Evolutionary conservation across 352 stramenopile species (phyloP).

Genomic region (Phytophthora brassicae): DNA sequence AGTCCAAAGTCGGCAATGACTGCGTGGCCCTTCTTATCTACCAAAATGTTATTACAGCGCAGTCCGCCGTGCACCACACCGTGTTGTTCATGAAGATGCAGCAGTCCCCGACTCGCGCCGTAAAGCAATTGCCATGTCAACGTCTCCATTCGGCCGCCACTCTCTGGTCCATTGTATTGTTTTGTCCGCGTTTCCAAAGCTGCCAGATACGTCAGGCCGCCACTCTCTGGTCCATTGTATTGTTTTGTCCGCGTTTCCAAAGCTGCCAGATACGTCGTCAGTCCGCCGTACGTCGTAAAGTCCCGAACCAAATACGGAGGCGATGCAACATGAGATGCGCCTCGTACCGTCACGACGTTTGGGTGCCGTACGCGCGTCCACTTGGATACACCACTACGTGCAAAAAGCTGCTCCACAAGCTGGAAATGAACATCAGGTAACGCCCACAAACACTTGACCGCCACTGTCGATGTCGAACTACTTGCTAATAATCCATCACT

Average conservation of each 20-base stretch:
- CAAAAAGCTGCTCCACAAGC: conserved; percentile 56
- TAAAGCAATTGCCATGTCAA: conserved; percentile 62
- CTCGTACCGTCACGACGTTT: conserved; percentile 61
- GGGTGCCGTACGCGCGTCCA: conserved; percentile 56
- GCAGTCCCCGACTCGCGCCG: conserved; percentile 53
- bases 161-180: conserved; percentile 27
- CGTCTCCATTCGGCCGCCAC: conserved; percentile 36
- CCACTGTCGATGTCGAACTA: conserved; percentile 40
- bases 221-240: conserved; percentile 27
- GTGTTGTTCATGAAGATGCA: conserved; percentile 66
- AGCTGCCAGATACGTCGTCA: conserved; percentile 51
- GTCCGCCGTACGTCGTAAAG: conserved; percentile 57
- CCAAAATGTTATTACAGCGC: conserved; percentile 67
- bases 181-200: conserved; percentile 45
- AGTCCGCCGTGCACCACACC: conserved; percentile 58
- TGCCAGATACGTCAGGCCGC: conserved; percentile 25
- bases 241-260: conserved; percentile 42
- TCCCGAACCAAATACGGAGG: conserved; percentile 61
- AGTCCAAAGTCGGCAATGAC: conserved; percentile 65
- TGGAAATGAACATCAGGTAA: conserved; percentile 45
- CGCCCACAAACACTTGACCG: conserved; percentile 61
- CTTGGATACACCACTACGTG: conserved; percentile 44
- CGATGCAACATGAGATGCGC: conserved; percentile 49
- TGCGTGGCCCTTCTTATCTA: conserved; percentile 66
- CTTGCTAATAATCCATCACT: conserved; percentile 32